Base-by-base conservation (phyloP, 179 eudicot genomes). In the Heliamphora pulchella region DNA sequence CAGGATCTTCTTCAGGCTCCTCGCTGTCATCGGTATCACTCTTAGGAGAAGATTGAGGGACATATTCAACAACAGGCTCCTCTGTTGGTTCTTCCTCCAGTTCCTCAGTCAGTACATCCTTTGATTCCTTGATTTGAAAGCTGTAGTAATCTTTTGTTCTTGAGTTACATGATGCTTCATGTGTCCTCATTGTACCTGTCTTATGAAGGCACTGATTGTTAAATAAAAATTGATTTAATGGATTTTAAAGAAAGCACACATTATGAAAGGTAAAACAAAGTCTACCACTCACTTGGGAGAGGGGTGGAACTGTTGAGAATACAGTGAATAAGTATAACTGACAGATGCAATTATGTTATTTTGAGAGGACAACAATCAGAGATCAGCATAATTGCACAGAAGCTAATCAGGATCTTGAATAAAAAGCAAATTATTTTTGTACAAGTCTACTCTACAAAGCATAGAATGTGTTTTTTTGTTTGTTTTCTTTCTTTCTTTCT, bases 1-100 rank as follows among this genome's bases (percentile, higher is more conserved):
- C 82, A 13, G 64, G 58, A 50, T 73, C 82, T 62, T 80, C 82
- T 73, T 72, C 82, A 53, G 64, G 62, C 14, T 67, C 80, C 63
- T 53, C 79, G 66, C 41, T 74, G 43, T 54, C 75, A 53, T 67
- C 57, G 39, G 13, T n/a, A 75, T 62, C 78, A 63, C 43, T 74
- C 71, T 18, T 43, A 50, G 41, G 55, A 74, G 78, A 72, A 80
- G 79, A 41, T 9, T 65, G 46, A 7, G 80, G 59, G 70, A n/a
- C 55, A 62, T 20, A 47, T 18, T 62, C 57, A 43, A 44, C 57
- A 46, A 62, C 55, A 62, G 71, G 72, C 59, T 65, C 71, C 61
- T 77, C 71, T 9, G 50, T 63, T 64, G 43, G 80, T 48, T 72
- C 41, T 72, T 72, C 39, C 41, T 50, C 57, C 43, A 10, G 55